Evolutionary conservation across 192 early-diverging fungal genomes (phyloP).

Genomic region (Linnemannia zychae): DNA sequence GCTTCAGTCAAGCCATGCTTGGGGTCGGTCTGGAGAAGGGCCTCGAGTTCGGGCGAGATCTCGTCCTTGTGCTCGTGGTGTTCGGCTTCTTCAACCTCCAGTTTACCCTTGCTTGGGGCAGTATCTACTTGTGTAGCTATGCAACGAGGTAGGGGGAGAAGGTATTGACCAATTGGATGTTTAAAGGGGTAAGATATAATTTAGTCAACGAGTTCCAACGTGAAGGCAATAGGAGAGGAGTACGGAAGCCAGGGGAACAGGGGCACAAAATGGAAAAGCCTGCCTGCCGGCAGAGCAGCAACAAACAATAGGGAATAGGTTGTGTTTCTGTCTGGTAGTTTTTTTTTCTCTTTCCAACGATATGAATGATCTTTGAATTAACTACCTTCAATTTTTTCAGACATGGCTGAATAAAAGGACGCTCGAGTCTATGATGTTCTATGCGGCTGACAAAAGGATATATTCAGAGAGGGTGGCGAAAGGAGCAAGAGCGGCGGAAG

Average conservation of each 20-base stretch:
- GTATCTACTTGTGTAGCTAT: constrained; percentile 2
- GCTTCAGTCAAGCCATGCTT: constrained; percentile 78
- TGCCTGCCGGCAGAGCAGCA: not conserved
- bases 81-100: constrained; percentile 77
- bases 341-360: not conserved
- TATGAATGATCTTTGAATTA: not conserved
- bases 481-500: not conserved
- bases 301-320: not conserved
- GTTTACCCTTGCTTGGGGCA: constrained; percentile 43
- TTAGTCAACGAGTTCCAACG: not conserved
- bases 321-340: not conserved
- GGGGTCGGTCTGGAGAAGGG: constrained; percentile 86
- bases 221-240: not conserved
- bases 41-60: constrained; percentile 86
- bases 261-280: not conserved
- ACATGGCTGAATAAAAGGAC: constrained; percentile 17
- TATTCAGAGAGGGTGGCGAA: not conserved
- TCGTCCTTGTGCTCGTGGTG: constrained; percentile 84
- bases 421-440: constrained; percentile 4
- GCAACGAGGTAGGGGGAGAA: not conserved
- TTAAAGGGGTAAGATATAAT: not conserved
- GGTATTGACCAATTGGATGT: too few species aligned
- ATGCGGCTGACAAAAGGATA: constrained; percentile 8
- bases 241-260: not conserved
- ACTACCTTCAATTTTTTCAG: constrained; percentile 53